Evolutionary conservation across 2,329 filamentous ascomycete species (phyloP).

Genomic region (Diplodia sapinea): DNA sequence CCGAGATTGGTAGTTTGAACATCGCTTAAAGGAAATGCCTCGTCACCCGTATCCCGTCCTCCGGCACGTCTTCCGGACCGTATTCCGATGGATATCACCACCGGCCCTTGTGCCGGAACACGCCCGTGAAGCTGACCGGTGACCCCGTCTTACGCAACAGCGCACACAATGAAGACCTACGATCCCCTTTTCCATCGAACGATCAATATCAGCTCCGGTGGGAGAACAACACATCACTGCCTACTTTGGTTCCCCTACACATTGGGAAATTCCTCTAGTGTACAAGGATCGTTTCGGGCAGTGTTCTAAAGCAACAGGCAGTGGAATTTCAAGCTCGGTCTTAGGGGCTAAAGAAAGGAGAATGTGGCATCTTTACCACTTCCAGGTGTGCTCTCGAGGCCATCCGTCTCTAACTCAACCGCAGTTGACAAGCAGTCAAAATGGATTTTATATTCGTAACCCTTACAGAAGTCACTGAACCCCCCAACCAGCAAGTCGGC

Average conservation of each 20-base stretch:
- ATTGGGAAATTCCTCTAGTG: background rate
- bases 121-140: background rate
- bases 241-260: background rate
- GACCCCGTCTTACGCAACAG: background rate
- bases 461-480: background rate
- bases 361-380: background rate
- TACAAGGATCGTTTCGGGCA: background rate
- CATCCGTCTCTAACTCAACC: background rate
- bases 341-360: background rate
- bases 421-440: background rate
- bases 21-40: slow-evolving; percentile 12
- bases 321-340: background rate
- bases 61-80: slow-evolving; percentile 12
- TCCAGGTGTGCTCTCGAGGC: background rate
- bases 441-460: background rate
- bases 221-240: background rate
- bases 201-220: background rate
- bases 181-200: background rate
- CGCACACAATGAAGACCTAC: background rate
- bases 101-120: slow-evolving; percentile 9
- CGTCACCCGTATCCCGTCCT: background rate
- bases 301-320: background rate
- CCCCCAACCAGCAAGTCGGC: background rate
- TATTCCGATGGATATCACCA: background rate
- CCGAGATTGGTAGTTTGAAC: slow-evolving; percentile 16